These are phyloP conservation scores for Protomyces inouyei DNA, from an alignment of 1,139 yeast genomes.

Conservation along the genomic window DNA sequence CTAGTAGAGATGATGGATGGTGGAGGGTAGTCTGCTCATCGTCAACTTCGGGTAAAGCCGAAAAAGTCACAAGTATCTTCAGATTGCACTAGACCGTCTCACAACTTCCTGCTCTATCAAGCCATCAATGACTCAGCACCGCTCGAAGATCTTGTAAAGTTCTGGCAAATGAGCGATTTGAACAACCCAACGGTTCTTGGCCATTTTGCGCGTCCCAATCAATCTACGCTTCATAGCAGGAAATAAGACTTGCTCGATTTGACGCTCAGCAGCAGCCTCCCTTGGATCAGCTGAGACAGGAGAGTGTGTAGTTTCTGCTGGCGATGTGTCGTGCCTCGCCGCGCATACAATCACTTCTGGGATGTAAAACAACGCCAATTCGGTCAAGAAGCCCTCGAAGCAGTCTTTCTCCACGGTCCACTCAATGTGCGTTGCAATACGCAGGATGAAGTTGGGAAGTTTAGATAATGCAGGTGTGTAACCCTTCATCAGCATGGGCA, in stretches of 20 bases:
- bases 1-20: neutral
- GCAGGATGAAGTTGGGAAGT: conserved; percentile 60
- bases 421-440: conserved; percentile 54
- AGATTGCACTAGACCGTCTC: too few relatives aligned
- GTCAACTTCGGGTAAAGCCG: neutral
- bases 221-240: conserved; percentile 63
- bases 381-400: conserved; percentile 57
- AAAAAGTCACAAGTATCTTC: neutral
- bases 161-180: conserved; percentile 93
- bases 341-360: conserved; percentile 49
- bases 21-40: neutral
- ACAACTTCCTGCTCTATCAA: too few relatives aligned
- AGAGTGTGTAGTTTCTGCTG: neutral
- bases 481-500: conserved; percentile 66
- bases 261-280: conserved; percentile 36
- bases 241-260: conserved; percentile 57
- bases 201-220: conserved; percentile 56
- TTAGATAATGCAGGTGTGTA: conserved; percentile 61
- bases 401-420: conserved; percentile 68
- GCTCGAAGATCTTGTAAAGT: conserved; percentile 81
- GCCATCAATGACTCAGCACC: conserved; percentile 51
- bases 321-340: neutral
- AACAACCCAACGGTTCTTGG: conserved; percentile 49
- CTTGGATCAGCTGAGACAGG: conserved; percentile 16
- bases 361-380: conserved; percentile 66